A percentile compares a stretch with the other conserved stretches of the same genome.
Conservation (phyloP, 768 basidiomycete genomes). For the Holtermannia corniformis region DNA sequence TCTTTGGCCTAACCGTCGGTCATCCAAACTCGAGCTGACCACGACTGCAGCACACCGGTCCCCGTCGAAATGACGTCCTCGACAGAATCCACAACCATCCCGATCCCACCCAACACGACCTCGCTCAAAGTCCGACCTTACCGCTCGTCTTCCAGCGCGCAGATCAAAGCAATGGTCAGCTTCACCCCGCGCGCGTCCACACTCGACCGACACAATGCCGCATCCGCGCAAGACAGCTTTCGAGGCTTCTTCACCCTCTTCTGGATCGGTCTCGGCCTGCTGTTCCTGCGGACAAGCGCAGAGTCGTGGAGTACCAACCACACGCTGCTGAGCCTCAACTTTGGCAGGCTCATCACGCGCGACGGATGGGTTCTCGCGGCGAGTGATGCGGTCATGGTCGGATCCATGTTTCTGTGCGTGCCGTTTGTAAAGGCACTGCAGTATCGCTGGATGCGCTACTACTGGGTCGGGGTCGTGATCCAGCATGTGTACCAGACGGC, state of each 20-base stretch:
- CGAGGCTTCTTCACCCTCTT: constrained; percentile 93
- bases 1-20: no score
- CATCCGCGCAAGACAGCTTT: constrained; percentile 71
- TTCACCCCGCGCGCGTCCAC: constrained; percentile 77
- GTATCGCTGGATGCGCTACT: constrained; percentile 71
- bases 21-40: no score
- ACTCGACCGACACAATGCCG: constrained; percentile 72
- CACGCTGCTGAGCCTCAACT: constrained; percentile 63
- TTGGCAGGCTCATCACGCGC: constrained; percentile 77
- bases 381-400: constrained; percentile 71
- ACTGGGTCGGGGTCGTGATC: constrained; percentile 61
- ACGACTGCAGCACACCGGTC: no score
- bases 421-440: constrained; percentile 69
- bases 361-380: constrained; percentile 74
- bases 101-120: constrained; percentile 19
- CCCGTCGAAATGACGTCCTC: no score
- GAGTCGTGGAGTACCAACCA: constrained; percentile 60
- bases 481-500: constrained; percentile 73
- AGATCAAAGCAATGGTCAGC: constrained; percentile 68
- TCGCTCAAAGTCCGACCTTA: constrained; percentile 37
- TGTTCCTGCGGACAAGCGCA: constrained; percentile 56
- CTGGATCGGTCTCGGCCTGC: constrained; percentile 67
- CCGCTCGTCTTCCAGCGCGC: constrained; percentile 63
- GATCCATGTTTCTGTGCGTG: constrained; percentile 63
- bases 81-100: constrained; percentile 28